Conservation (phyloP, 805 yeast species). For the Groenewaldozyma salmanticensis region DNA sequence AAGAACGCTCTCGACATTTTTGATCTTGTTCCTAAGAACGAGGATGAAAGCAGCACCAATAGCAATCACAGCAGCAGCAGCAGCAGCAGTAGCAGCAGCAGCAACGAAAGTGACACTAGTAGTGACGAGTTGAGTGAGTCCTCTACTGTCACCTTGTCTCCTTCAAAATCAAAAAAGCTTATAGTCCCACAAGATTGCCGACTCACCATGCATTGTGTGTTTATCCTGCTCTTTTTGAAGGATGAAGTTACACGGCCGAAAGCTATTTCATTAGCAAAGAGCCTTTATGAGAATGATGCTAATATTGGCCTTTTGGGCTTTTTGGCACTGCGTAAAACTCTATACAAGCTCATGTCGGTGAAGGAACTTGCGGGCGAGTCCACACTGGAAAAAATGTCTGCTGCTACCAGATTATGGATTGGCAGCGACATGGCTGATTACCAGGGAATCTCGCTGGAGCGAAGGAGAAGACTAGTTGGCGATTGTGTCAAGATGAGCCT, state of each 20-base stretch:
- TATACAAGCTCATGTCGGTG: slow-evolving; percentile 13
- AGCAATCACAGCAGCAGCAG: neutral
- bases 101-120: neutral
- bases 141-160: neutral
- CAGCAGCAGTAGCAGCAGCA: neutral
- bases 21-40: neutral
- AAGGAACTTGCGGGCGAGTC: slow-evolving; percentile 7
- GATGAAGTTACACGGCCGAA: neutral
- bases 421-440: slow-evolving; percentile 26
- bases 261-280: neutral
- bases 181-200: slow-evolving; percentile 1
- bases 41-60: too few species aligned
- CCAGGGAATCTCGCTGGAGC: slow-evolving; percentile 19
- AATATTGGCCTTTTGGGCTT: slow-evolving; percentile 26
- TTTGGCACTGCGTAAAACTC: slow-evolving; percentile 19
- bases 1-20: neutral
- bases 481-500: slow-evolving; percentile 23
- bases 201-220: neutral
- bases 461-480: slow-evolving; percentile 24
- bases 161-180: neutral
- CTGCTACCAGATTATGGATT: slow-evolving; percentile 25
- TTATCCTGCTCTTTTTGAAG: neutral
- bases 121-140: neutral
- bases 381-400: slow-evolving; percentile 19
- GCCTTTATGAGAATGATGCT: slow-evolving; percentile 7